Percentiles rank a stretch among this genome's conserved stretches.
Conservation (phyloP, 2,329 filamentous ascomycete genomes). For the Claviceps sp. region DNA sequence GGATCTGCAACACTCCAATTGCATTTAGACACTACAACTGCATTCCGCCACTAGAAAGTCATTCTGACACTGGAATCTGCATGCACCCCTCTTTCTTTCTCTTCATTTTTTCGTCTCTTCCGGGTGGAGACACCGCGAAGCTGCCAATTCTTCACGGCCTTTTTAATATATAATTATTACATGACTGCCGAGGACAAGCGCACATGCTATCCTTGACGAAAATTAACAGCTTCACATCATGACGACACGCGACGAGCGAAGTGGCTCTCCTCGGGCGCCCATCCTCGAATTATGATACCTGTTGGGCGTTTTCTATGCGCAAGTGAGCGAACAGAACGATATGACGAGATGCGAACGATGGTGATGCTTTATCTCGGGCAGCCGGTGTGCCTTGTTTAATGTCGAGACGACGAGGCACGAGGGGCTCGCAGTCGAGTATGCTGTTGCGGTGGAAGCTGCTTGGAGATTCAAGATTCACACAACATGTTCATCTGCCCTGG, state of each 20-base stretch:
- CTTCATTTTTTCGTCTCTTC: background rate
- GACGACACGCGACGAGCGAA: constrained; percentile 5
- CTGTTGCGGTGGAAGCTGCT: background rate
- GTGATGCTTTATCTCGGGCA: constrained; percentile 2
- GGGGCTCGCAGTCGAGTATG: background rate
- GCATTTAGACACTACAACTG: background rate
- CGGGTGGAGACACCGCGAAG: background rate
- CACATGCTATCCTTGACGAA: constrained; percentile 8
- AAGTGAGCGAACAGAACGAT: constrained; percentile 4
- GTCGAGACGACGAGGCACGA: background rate
- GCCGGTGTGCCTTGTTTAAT: background rate
- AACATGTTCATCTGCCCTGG: constrained; percentile 6
- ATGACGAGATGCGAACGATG: constrained; percentile 7
- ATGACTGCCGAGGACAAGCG: constrained; percentile 5
- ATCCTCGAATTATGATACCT: background rate
- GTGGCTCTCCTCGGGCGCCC: background rate
- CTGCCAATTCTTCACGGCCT: background rate
- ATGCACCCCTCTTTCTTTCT: background rate
- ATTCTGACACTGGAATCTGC: too few species aligned
- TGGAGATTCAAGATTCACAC: constrained; percentile 8
- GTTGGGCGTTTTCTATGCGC: constrained; percentile 1
- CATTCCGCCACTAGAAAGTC: too few species aligned
- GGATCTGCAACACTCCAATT: constrained; percentile 1
- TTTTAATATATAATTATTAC: constrained; percentile 5
- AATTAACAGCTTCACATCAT: constrained; percentile 3